Conservation (phyloP, 2,329 filamentous ascomycete species). For the Penicillium verrucosum region DNA sequence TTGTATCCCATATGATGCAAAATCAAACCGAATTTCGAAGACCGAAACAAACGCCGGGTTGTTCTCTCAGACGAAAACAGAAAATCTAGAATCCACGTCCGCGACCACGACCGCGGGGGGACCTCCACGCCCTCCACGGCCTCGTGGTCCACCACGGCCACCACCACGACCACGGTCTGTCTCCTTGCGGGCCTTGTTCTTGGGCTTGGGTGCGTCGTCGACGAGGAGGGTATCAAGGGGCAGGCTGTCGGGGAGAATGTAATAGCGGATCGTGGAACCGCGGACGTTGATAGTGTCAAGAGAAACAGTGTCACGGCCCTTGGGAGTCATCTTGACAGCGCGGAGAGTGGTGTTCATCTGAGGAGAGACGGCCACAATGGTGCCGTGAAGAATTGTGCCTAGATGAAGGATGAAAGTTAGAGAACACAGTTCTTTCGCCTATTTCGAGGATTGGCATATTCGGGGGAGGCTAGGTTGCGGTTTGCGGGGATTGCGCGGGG, state of each 20-base stretch:
- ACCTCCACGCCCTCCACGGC: constrained; percentile 50
- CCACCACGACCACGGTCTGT: constrained; percentile 50
- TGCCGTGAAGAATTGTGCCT: constrained; percentile 96
- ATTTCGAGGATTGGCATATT: neutral
- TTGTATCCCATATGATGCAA: constrained; percentile 26
- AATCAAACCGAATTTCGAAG: constrained; percentile 19
- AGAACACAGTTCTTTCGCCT: neutral
- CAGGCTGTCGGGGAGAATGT: constrained; percentile 91
- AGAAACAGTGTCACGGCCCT: constrained; percentile 78
- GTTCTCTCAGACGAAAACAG: constrained; percentile 21
- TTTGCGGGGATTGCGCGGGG: constrained; percentile 3
- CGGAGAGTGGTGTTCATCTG: constrained; percentile 98
- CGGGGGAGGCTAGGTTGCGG: neutral
- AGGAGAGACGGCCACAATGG: constrained; percentile 91
- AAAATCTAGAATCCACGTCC: constrained; percentile 47
- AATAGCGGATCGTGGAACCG: constrained; percentile 93
- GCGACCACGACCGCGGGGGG: constrained; percentile 53
- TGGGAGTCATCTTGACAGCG: constrained; percentile 93
- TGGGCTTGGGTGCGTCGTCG: constrained; percentile 95
- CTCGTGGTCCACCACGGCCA: constrained; percentile 47
- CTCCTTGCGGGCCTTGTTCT: constrained; percentile 99
- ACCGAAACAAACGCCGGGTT: constrained; percentile 22
- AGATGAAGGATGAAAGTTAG: constrained; percentile 12
- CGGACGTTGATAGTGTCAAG: constrained; percentile 97
- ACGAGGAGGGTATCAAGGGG: constrained; percentile 93